Base-by-base conservation (phyloP, 331 rosid genomes). In the Rhamnella rubrinervis region DNA sequence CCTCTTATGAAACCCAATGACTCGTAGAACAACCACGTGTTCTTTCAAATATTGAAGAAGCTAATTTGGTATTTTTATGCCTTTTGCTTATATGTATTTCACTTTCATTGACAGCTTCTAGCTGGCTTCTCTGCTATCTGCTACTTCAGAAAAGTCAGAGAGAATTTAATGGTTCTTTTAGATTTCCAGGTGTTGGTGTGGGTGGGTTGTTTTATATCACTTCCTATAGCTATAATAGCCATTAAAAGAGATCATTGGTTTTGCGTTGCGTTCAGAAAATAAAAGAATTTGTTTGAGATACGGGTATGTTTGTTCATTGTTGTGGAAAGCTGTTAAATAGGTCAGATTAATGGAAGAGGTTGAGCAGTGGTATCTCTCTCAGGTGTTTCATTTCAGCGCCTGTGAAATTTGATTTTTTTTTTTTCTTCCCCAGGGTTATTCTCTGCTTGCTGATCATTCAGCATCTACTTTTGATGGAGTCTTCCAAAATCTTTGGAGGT, bases 31-130 rank as follows among this genome's bases (percentile, higher is more conserved):
- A 75, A 77, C 87, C 67, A 62, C 75, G 52, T 71, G 89, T 87
- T 95, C 80, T 92, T 87, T 85, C 87, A 83, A 77, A 84, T 41
- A 41, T 87, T 85, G 71, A 85, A 84, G 69, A 61, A 76, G 78
- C 50, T 20, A 6, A 75, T 62, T 75, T 64, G 62, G 40, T 74
- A 53, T 83, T 23, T 23, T 63, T 81, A 70, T 90, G 82, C 78
- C 69, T 66, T 78, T 66, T 69, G 69, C 4, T 37, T 4, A 5
- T 66, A 59, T 71, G 65, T 38, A 74, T 77, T 84, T 88, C 88
- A 68, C 85, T 85, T 83, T 85, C 88, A 78, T 68, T 80, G 80
- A 83, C 89, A 80, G 76, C 80, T 76, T 80, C 96, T 80, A 86
- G 79, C 98, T 86, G 91, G 80, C 85, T 82, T 71, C 86, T 26